A percentile compares a stretch with the other conserved stretches of the same genome.
These are phyloP conservation scores for Carex arenaria DNA, from an alignment of 202 grass and related monocot species.

Conservation along the genomic window DNA sequence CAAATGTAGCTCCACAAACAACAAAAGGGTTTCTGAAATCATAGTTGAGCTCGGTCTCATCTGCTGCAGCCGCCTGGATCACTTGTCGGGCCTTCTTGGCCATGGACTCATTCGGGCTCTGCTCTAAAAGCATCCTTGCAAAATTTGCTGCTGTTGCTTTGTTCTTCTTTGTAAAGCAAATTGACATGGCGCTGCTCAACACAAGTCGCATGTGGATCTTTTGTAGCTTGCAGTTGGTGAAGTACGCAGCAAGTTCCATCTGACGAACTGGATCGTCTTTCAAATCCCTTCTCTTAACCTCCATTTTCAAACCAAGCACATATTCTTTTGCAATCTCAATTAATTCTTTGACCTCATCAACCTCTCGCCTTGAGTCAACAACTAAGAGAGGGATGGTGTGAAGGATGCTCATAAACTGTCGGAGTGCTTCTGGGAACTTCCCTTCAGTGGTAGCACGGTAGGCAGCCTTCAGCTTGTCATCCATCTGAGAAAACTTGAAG, in stretches of 20 bases:
- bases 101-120: conserved; percentile 58
- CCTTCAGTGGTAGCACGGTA: conserved; percentile 88
- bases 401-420: conserved; percentile 78
- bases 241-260: conserved; percentile 91
- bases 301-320: conserved; percentile 81
- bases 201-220: conserved; percentile 89
- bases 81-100: conserved; percentile 85
- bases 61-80: conserved; percentile 50
- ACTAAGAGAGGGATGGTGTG: conserved; percentile 79
- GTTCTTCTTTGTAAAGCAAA: conserved; percentile 70
- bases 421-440: conserved; percentile 77
- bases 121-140: conserved; percentile 85
- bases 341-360: conserved; percentile 96
- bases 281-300: conserved; percentile 78
- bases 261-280: conserved; percentile 62
- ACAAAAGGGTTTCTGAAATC: conserved; percentile 97
- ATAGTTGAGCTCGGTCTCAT: conserved; percentile 65
- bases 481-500: conserved; percentile 87
- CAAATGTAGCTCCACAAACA: conserved; percentile 72
- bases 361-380: conserved; percentile 85
- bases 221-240: conserved; percentile 98
- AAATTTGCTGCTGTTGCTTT: conserved; percentile 75
- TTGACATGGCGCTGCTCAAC: conserved; percentile 66
- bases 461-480: conserved; percentile 86
- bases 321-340: conserved; percentile 92